Evolutionary conservation across 352 stramenopile genomes (phyloP), one percentile per base, ranked within the genome.

Genomic region (Globisporangium yorkense): DNA sequence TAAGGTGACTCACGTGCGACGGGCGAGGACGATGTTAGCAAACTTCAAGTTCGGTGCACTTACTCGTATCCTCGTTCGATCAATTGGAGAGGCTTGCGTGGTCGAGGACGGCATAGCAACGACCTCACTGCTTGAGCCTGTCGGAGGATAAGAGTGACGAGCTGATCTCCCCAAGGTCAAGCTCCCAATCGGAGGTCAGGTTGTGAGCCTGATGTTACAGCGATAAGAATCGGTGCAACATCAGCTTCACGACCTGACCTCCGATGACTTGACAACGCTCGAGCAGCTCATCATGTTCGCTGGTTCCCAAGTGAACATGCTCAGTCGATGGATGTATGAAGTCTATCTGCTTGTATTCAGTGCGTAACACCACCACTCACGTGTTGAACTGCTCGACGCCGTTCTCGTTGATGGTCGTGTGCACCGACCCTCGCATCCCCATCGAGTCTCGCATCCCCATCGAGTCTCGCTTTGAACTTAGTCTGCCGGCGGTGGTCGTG

Each of bases 401-500:
- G 31, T 41, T 55, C 50, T 55, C 50, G 33, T 55, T 55, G 50
- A 55, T 41, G 3, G 50, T 20, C 20, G 50, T 33, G 16, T 50
- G 45, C 43, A 41, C 43, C 4, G 31, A 50, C 10, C 3, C 16
- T 15, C 39, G 54, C 7, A 5, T 10, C 16, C 15, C 31, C 21
- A 5, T 24, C 31, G 21, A 27, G 55, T 27, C 39, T 46, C 29
- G 10, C n/a, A 5, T 10, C 16, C 15, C 31, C 21, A 5, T 24
- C 31, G 21, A 27, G 55, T 27, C 39, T 46, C 29, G 10, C n/a
- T 24, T 31, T 2, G 31, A 33, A 9, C 10, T 18, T 4, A 15
- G 8, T 43, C 9, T 20, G 8, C 12, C 35, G 31, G 27, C 8
- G 1, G 10, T 2, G 10, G 16, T 41, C n/a, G 5, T 61, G 24